Percentiles rank a stretch among this genome's conserved stretches.
Evolutionary conservation across 768 basidiomycete species (phyloP).

Genomic region (Infundibulicybe gibba): DNA sequence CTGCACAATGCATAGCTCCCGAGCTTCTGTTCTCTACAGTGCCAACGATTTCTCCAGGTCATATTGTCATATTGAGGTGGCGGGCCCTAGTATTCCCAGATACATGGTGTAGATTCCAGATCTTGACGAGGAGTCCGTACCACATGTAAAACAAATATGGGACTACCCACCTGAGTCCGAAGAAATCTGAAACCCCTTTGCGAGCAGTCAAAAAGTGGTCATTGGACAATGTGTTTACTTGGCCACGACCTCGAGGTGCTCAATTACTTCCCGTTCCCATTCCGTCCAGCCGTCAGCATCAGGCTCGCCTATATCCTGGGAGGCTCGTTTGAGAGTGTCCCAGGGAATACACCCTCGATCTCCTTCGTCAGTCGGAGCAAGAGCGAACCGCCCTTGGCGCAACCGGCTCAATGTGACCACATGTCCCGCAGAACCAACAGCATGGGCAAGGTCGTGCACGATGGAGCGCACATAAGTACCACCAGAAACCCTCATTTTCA

Average conservation of each 20-base stretch:
- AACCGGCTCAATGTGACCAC: slow-evolving; percentile 88
- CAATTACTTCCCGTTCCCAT: slow-evolving; percentile 84
- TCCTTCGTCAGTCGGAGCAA: slow-evolving; percentile 43
- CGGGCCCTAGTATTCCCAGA: no score
- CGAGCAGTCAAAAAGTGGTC: no score
- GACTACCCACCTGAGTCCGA: no score
- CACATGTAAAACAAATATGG: no score
- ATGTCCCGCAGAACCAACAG: slow-evolving; percentile 85
- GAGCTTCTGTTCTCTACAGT: no score
- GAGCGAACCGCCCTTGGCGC: slow-evolving; percentile 80
- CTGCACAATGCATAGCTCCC: no score
- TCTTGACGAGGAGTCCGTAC: no score
- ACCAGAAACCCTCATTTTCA: slow-evolving; percentile 91
- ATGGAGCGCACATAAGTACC: slow-evolving; percentile 97
- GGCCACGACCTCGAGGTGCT: slow-evolving; percentile 58
- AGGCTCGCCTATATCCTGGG: slow-evolving; percentile 45
- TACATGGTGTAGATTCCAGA: no score
- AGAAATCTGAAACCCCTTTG: no score
- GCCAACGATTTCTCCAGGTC: no score
- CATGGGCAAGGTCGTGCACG: slow-evolving; percentile 87
- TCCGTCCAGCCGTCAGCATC: slow-evolving; percentile 66
- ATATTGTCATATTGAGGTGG: no score
- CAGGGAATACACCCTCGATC: slow-evolving; percentile 69
- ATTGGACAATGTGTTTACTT: slow-evolving; percentile 1
- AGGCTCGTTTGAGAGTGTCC: slow-evolving; percentile 66